Evolutionary conservation across 108 stramenopile genomes (phyloP).

Genomic region (Nitzschia sp.): DNA sequence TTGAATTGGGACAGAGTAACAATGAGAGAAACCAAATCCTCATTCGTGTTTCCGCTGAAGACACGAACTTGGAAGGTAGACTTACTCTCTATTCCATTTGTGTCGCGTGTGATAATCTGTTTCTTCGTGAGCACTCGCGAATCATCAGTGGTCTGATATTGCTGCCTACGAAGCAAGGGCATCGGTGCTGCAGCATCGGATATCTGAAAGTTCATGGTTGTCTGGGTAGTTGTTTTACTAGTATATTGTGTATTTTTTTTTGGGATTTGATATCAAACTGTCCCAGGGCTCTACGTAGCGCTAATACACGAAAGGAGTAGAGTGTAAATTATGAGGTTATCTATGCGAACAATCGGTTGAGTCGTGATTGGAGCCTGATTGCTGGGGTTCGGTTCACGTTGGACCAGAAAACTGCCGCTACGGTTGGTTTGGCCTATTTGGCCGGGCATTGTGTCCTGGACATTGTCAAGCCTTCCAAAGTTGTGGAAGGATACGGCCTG

Average conservation of each 20-base stretch:
- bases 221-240: neutral
- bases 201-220: neutral
- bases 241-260: neutral
- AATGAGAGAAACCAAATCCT: neutral
- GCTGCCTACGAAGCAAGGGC: neutral
- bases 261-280: constrained; percentile 11
- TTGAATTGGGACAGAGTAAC: neutral
- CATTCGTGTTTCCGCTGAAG: constrained; percentile 5
- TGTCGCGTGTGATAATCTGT: neutral
- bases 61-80: neutral
- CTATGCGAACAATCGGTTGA: no score
- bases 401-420: neutral
- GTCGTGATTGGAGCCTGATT: no score
- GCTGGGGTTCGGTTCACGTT: neutral
- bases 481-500: neutral
- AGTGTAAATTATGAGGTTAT: neutral
- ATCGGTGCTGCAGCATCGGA: constrained; percentile 3
- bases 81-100: neutral
- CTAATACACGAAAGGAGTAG: neutral
- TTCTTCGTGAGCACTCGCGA: neutral
- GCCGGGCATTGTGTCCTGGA: neutral
- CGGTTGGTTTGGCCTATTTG: neutral
- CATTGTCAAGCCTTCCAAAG: constrained; percentile 5
- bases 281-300: constrained; percentile 7
- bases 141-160: constrained; percentile 1